Percentiles rank a stretch among this genome's conserved stretches.
These are phyloP conservation scores for Sporothrix luriei DNA, from an alignment of 2,329 filamentous ascomycete species.

Conservation along the genomic window DNA sequence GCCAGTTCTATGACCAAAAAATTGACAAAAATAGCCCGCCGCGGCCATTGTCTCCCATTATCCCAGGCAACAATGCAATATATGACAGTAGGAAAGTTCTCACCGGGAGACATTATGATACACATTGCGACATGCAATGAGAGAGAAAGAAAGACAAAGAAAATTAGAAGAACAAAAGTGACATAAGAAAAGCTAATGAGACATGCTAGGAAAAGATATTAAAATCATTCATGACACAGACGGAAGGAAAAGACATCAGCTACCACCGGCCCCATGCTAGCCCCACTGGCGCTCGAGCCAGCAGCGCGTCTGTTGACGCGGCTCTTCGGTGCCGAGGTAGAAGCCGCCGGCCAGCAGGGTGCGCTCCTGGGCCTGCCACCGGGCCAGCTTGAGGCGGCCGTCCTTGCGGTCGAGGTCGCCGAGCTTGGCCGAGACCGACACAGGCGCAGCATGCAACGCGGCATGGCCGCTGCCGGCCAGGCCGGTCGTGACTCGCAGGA, in stretches of 20 bases:
- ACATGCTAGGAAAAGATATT: not conserved
- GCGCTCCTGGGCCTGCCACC: conserved; percentile 68
- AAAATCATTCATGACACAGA: conserved; percentile 12
- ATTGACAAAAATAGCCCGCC: not conserved
- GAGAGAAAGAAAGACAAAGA: conserved; percentile 9
- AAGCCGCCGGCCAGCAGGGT: conserved; percentile 68
- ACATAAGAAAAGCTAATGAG: conserved; percentile 9
- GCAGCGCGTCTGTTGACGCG: conserved; percentile 38
- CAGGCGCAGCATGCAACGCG: conserved; percentile 30
- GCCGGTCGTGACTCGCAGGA: conserved; percentile 57
- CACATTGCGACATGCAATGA: conserved; percentile 1
- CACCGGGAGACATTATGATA: conserved; percentile 9
- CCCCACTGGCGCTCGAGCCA: conserved; percentile 34
- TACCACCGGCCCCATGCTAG: not conserved
- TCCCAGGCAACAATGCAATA: not conserved
- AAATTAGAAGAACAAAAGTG: not conserved
- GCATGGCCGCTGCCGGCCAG: conserved; percentile 49
- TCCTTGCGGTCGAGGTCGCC: conserved; percentile 80
- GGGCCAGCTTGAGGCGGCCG: conserved; percentile 63
- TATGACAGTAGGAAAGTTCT: conserved; percentile 16
- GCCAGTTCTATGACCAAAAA: conserved; percentile 16
- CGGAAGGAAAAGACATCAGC: not conserved
- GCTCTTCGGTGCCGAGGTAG: conserved; percentile 51
- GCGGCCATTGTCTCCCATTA: not conserved
- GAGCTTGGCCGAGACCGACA: conserved; percentile 59